Evolutionary conservation across 441 rosid genomes (phyloP).

Genomic region (Hypseocharis bilobata): DNA sequence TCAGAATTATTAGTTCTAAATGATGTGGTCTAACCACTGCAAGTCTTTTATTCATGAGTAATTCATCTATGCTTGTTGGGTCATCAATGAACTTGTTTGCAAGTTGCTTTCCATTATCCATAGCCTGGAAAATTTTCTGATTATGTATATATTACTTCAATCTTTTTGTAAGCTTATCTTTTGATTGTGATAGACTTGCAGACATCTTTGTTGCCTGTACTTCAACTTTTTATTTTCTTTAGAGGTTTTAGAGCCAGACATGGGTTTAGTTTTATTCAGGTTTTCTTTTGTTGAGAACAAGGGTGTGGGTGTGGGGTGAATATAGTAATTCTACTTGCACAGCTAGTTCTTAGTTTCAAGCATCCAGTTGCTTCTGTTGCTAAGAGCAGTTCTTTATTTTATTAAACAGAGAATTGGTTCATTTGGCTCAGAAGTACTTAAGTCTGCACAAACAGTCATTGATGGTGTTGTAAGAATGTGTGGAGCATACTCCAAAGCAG

Average conservation of each 20-base stretch:
- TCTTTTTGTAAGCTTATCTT: too few relatives aligned
- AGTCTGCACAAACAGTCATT: constrained; percentile 49
- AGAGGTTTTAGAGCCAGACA: neutral
- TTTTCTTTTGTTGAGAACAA: too few relatives aligned
- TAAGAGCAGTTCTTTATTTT: constrained; percentile 10
- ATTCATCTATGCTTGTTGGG: neutral
- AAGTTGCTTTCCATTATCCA: neutral
- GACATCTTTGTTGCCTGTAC: constrained; percentile 1
- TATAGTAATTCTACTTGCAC: constrained; percentile 4
- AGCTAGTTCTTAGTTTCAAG: neutral
- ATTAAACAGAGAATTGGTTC: constrained; percentile 46
- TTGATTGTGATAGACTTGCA: neutral
- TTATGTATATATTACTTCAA: neutral
- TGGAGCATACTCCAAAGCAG: constrained; percentile 39
- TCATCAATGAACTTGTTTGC: neutral
- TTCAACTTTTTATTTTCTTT: neutral
- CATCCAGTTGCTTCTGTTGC: constrained; percentile 9
- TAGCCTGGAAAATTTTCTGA: neutral
- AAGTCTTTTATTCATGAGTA: neutral
- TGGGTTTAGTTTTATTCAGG: neutral
- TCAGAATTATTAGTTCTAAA: neutral
- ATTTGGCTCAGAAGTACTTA: constrained; percentile 41
- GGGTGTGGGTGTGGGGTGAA: constrained; percentile 2
- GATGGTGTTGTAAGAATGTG: constrained; percentile 51
- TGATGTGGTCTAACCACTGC: neutral